phyloP scores from a whole-genome alignment of 139 green algal genomes.

The Bryopsis sp. region DNA sequence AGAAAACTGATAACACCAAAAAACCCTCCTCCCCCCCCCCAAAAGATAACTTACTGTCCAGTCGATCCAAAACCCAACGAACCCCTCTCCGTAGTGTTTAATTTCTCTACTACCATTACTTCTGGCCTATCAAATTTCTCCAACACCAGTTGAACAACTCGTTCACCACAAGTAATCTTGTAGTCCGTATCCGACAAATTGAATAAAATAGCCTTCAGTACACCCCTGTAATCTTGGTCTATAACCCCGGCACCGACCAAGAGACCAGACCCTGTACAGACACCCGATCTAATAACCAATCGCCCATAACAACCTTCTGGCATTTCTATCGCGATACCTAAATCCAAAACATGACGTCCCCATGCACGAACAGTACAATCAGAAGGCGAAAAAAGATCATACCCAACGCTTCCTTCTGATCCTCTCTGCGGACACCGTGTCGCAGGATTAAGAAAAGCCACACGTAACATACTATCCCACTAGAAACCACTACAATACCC shows the following conservation, averaged over 20 bases:
- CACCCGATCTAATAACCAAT: conserved; percentile 87
- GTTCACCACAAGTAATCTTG: conserved; percentile 63
- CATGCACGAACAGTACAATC: no score
- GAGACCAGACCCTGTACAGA: conserved; percentile 94
- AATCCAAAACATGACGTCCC: no score
- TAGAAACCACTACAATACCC: no score
- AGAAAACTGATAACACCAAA: no score
- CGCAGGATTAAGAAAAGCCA: no score
- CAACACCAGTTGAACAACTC: conserved; percentile 91
- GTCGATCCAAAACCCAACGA: conserved; percentile 91
- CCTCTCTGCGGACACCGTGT: no score
- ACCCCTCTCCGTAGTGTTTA: conserved; percentile 79
- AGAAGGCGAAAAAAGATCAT: no score
- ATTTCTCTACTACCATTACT: conserved; percentile 79
- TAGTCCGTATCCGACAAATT: conserved; percentile 90
- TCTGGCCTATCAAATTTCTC: conserved; percentile 89
- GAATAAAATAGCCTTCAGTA: conserved; percentile 92
- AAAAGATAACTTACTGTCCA: no score
- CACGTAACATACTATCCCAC: no score
- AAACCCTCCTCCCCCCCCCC: no score
- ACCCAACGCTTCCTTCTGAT: no score
- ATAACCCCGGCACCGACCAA: conserved; percentile 92
- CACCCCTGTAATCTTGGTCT: conserved; percentile 93
- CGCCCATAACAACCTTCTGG: conserved; percentile 88
- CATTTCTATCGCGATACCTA: conserved; percentile 76